Percentiles rank a stretch among this genome's conserved stretches.
Conservation (phyloP, 768 basidiomycete genomes). For the Cyclocybe aegerita region DNA sequence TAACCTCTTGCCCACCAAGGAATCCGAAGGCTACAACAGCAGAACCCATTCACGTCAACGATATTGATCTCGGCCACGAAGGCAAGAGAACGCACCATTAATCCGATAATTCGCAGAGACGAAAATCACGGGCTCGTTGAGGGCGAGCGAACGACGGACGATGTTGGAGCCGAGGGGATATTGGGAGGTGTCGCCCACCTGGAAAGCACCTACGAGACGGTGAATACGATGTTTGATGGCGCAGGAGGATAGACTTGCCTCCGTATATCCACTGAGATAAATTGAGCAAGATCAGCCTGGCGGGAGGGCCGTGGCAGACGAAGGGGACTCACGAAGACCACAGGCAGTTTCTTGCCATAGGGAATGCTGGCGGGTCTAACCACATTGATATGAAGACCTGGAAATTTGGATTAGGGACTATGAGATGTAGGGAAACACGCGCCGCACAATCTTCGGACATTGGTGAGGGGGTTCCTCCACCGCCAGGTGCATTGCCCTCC, state of each 20-base stretch:
- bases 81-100: constrained; percentile 20
- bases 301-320: constrained; percentile 2
- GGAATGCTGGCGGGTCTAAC: constrained; percentile 28
- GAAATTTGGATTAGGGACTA: neutral
- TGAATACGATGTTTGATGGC: neutral
- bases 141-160: constrained; percentile 30
- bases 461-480: neutral
- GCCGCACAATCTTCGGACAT: constrained; percentile 28
- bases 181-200: constrained; percentile 22
- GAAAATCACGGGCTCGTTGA: constrained; percentile 32
- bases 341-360: constrained; percentile 31
- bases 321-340: constrained; percentile 34
- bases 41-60: neutral
- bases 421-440: neutral
- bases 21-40: constrained; percentile 34
- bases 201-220: constrained; percentile 27
- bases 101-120: constrained; percentile 41
- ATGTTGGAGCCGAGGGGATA: constrained; percentile 20
- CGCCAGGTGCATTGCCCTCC: neutral
- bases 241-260: constrained; percentile 12
- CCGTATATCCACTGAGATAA: constrained; percentile 31
- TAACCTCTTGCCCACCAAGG: constrained; percentile 37
- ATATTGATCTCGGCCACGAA: neutral
- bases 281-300: constrained; percentile 6
- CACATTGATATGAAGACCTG: constrained; percentile 44